Base-by-base conservation (phyloP, 345 rosid genomes). In the Citrus glauca region DNA sequence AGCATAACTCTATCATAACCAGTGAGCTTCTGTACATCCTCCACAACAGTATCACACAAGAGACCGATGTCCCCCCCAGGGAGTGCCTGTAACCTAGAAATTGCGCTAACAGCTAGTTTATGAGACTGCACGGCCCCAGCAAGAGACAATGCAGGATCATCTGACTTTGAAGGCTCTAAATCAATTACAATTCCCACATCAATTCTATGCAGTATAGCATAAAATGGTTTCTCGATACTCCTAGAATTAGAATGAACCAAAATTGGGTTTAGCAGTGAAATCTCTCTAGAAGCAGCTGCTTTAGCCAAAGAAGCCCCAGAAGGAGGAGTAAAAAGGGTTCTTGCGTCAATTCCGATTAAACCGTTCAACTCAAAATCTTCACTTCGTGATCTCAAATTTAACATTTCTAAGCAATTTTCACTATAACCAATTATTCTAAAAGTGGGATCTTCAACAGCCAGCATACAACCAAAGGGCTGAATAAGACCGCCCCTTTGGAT, bases 1-100 rank as follows among this genome's bases (percentile, higher is more conserved):
- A 91, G 89, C 97, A 94, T 94, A 35, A 94, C 97, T 79, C 98
- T 88, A 73, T 94, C 97, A 82, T 87, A 94, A 30, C 97, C 97
- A 0, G 95, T 91, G 64, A 94, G 91, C 69, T 88, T 90, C 71
- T 89, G 96, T 32, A 92, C 91, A 85, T 94, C 98, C 84, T 94
- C 97, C 72, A 89, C 97, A 76, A 92, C 86, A 3, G 97, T 89
- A 64, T 94, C 98, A 78, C 95, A 94, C 74, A 94, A 71, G 28
- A 84, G 86, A 48, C 94, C 92, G n/a, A 91, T 88, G 75, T 94
- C 97, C 20, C 94, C 96, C 14, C 92, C 92, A 1, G 94, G 92
- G 73, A 92, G 93, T 10, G 96, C 89, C 77, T 94, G 98, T 80
- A 94, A 81, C 90, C 94, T 88, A 74, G 97, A 85, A 78, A 94